Base-by-base conservation (phyloP, 192 early-diverging fungal species). In the Coemansia sp. region DNA sequence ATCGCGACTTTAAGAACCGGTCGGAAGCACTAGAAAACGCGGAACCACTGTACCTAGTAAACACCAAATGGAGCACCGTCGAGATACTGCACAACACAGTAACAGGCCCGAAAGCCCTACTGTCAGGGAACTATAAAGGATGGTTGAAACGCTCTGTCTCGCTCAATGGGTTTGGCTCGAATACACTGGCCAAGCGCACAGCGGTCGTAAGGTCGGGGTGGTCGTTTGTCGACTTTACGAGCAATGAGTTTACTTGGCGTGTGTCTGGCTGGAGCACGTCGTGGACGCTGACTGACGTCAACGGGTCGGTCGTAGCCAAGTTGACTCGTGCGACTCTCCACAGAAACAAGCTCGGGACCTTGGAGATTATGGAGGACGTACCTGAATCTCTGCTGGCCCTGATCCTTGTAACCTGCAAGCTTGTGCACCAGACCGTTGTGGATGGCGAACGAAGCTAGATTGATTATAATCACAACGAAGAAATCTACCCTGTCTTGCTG, bases 171-270 rank as follows among this genome's bases (percentile, higher is more conserved):
- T 69, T 37, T 14, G 28, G 28, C 60, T 62, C 61, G 6, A 40
- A 37, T 7, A 50, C 68, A 6, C 28, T 19, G 28, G 68, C 68
- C 50, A 69, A 69, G 38, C 44, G 61, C 9, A 23, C 43, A 6
- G 44, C 33, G 3, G 16, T 52, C 19, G 2, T 69, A 2, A 52
- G 10, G 14, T 23, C 33, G 14, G 68, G 68, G 2, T 69, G 68
- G 68, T 69, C 68, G 60, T 69, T 69, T 69, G 68, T 69, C 23
- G 68, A 69, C 68, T 69, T 63, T 55, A 55, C 33, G 46, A 53
- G 68, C 59, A 69, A 69, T 44, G 68, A 69, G 61, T 69, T 63
- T 8, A 61, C 43, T 8, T 69, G 68, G 68, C 37, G 37, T 8
- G 68, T 63, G 19, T 47, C 44, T 9, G 32, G 28, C 13, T 63